Conservation (phyloP, 2,329 filamentous ascomycete species). For the Penicillium brasilianum region DNA sequence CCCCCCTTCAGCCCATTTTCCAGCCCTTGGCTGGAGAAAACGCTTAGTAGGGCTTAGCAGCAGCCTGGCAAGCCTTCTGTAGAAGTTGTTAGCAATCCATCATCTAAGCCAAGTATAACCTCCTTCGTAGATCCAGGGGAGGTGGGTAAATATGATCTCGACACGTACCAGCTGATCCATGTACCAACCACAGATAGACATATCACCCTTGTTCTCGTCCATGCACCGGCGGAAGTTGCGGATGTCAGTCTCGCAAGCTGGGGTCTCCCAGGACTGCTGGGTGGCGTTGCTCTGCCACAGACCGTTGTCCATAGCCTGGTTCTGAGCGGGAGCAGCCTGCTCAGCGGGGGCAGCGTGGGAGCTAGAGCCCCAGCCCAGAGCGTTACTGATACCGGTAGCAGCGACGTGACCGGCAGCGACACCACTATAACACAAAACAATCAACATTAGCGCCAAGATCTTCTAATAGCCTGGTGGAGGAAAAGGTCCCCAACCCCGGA, state of each 20-base stretch:
- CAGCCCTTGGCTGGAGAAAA: background rate
- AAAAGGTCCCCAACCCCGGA: constrained; percentile 12
- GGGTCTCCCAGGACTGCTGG: constrained; percentile 51
- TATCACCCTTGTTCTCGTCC: constrained; percentile 90
- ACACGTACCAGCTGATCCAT: constrained; percentile 78
- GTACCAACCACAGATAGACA: constrained; percentile 98
- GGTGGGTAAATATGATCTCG: too few relatives aligned
- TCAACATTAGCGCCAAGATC: constrained; percentile 19
- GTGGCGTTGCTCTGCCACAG: constrained; percentile 56
- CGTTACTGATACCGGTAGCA: constrained; percentile 84
- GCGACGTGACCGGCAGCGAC: constrained; percentile 95
- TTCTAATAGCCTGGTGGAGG: background rate
- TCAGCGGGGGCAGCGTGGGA: constrained; percentile 63
- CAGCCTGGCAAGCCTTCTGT: constrained; percentile 80
- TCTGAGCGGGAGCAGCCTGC: constrained; percentile 58
- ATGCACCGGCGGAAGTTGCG: constrained; percentile 92
- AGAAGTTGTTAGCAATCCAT: constrained; percentile 34
- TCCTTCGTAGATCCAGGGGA: background rate
- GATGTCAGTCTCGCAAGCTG: constrained; percentile 79
- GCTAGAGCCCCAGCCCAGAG: constrained; percentile 79
- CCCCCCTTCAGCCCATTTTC: constrained; percentile 1
- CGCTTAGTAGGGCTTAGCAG: constrained; percentile 71
- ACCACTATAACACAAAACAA: constrained; percentile 65
- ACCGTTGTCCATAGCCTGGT: constrained; percentile 56
- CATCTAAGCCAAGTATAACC: background rate